A percentile compares a stretch with the other conserved stretches of the same genome.
These are phyloP conservation scores for Pichia sp. DNA, from an alignment of 1,139 yeast species.

Conservation along the genomic window DNA sequence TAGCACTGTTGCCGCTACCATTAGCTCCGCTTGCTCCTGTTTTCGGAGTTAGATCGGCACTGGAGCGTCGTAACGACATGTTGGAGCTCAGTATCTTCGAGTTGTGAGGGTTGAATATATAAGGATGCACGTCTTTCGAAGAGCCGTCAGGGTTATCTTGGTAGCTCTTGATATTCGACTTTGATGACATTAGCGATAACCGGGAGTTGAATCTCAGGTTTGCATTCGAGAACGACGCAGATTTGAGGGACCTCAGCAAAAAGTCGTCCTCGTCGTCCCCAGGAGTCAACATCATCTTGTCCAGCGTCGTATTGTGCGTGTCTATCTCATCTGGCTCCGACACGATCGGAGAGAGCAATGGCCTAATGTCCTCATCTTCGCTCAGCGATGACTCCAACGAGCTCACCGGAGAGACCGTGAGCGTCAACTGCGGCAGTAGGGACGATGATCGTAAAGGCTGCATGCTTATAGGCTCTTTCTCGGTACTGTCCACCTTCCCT, in stretches of 20 bases:
- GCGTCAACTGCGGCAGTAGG: constrained; percentile 1
- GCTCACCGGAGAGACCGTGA: background rate
- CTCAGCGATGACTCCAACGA: constrained; percentile 8
- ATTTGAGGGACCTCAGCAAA: constrained; percentile 13
- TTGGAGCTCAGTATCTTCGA: constrained; percentile 3
- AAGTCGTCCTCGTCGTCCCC: constrained; percentile 16
- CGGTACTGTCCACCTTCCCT: background rate
- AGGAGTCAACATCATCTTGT: constrained; percentile 9
- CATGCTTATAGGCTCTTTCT: background rate
- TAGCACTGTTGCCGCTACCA: background rate
- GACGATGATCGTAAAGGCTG: background rate
- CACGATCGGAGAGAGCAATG: constrained; percentile 17
- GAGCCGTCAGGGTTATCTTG: constrained; percentile 12
- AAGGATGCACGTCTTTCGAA: constrained; percentile 4
- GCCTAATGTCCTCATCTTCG: constrained; percentile 11
- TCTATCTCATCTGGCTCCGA: constrained; percentile 14
- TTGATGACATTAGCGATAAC: constrained; percentile 7
- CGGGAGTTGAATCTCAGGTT: constrained; percentile 5
- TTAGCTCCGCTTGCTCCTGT: background rate
- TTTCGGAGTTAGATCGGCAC: background rate
- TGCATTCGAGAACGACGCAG: constrained; percentile 9
- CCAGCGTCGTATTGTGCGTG: constrained; percentile 5
- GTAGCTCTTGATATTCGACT: constrained; percentile 7
- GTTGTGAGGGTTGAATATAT: constrained; percentile 7
- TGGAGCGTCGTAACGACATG: background rate